Base-by-base conservation (phyloP, 805 yeast species). In the Teunomyces aglyptinius region DNA sequence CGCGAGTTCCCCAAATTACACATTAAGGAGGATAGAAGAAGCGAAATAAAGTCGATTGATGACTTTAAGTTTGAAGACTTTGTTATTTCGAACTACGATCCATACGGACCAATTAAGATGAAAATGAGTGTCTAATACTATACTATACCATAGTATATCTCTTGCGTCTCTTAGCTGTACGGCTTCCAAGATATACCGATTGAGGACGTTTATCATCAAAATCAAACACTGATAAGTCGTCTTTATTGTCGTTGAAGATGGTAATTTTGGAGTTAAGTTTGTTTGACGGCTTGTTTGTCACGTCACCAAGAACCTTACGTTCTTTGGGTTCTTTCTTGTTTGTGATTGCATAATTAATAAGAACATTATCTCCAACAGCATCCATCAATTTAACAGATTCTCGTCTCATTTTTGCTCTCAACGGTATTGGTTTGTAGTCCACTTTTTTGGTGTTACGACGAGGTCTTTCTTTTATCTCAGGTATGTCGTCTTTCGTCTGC, bases 1-100 rank as follows among this genome's bases (percentile, higher is more conserved):
- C 77, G 82, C 50, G 63, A 66, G 15, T 94, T 94, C 69, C 99
- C 99, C 4, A 87, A 77, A 54, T 73, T 94, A 59, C 70, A 61
- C 43, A 86, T 94, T 52, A 80, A 78, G 46, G 78, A 94, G 50
- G 74, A 82, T 6, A 54, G 75, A 45, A 56, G 51, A 48, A 55
- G 53, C 6, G 61, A 67, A 26, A 82, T 92, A 8, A 72, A 69
- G 13, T 67, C 76, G 49, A 94, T 94, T 46, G 98, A 91, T 61
- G 97, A 87, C 58, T 94, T 94, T 73, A 78, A 75, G 56, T 87
- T 73, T 56, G 97, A 91, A 48, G 98, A 94, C 65, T 91, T 94
- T 58, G 89, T 83, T 57, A 82, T 94, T 40, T 70, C 70, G 2
- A 88, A 80, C 44, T 94, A 94, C 65, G 73, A 86, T 44, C 97